These are phyloP conservation scores for Populus hybrid DNA, from an alignment of 441 rosid species.

Conservation along the genomic window DNA sequence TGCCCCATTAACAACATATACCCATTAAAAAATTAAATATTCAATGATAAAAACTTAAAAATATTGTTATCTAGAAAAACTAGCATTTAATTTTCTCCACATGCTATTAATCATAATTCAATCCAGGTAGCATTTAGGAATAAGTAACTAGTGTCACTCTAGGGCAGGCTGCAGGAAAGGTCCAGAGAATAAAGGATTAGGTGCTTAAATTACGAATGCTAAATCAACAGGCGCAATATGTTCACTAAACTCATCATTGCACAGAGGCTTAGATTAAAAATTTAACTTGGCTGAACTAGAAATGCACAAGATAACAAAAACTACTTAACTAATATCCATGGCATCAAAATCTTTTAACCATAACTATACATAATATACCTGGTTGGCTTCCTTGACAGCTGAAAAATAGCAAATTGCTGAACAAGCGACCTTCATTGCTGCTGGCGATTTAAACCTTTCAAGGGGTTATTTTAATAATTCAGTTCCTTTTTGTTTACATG, in stretches of 20 bases:
- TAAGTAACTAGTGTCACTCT: not conserved
- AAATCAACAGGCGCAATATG: not conserved
- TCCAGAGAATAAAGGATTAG: not conserved
- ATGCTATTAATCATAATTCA: not conserved
- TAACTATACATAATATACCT: conserved; percentile 33
- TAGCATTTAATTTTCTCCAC: not conserved
- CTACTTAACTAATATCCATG: not conserved
- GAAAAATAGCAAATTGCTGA: conserved; percentile 58
- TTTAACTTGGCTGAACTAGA: not conserved
- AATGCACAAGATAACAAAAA: not conserved
- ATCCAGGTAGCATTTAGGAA: not conserved
- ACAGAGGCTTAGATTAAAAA: conserved; percentile 7
- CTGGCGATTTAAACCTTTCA: conserved; percentile 25
- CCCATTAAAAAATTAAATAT: not conserved
- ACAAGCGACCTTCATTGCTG: conserved; percentile 38
- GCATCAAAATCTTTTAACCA: not conserved
- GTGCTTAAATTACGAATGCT: not conserved
- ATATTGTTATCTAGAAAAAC: not conserved
- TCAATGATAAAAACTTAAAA: not conserved
- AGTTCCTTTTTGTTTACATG: conserved; percentile 37
- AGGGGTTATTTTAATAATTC: conserved; percentile 24
- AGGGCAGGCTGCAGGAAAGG: not conserved
- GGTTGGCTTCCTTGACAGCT: conserved; percentile 59
- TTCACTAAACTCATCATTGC: not conserved
- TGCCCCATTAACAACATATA: conserved; percentile 8